Evolutionary conservation across 441 rosid genomes (phyloP).

Genomic region (Melastoma candidum): DNA sequence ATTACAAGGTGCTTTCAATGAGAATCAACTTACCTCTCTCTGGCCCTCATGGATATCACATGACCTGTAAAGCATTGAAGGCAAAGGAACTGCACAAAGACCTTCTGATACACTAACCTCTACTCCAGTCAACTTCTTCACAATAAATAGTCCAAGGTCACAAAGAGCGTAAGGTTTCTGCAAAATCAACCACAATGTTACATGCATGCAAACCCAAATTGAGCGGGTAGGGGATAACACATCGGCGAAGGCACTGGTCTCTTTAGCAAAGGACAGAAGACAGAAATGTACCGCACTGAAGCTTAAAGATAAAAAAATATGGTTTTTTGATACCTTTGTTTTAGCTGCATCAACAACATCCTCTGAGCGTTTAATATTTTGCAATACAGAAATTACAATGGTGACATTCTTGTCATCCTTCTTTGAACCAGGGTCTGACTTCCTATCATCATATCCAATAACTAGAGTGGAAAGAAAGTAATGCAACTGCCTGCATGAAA

Average conservation of each 20-base stretch:
- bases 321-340: slow-evolving; percentile 54
- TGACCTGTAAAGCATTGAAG: slow-evolving; percentile 55
- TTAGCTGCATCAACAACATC: slow-evolving; percentile 64
- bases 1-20: too few relatives aligned
- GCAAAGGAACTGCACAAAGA: slow-evolving; percentile 43
- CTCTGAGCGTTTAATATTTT: slow-evolving; percentile 65
- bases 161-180: slow-evolving; percentile 96
- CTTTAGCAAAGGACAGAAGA: slow-evolving; percentile 9
- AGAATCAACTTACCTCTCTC: neutral
- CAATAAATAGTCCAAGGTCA: slow-evolving; percentile 80
- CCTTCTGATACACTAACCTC: slow-evolving; percentile 36
- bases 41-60: slow-evolving; percentile 20
- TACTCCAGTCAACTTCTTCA: slow-evolving; percentile 47
- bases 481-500: slow-evolving; percentile 67
- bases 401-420: slow-evolving; percentile 57
- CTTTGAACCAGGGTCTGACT: slow-evolving; percentile 49
- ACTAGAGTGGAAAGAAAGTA: slow-evolving; percentile 57
- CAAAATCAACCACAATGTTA: neutral
- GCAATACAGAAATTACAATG: slow-evolving; percentile 45
- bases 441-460: slow-evolving; percentile 77
- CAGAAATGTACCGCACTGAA: slow-evolving; percentile 1
- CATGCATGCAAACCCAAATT: neutral
- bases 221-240: neutral
- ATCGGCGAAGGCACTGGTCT: slow-evolving; percentile 9
- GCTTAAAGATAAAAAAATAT: slow-evolving; percentile 12